A percentile compares a stretch with the other conserved stretches of the same genome.
phyloP scores from a whole-genome alignment of 805 yeast genomes.

The Hanseniaspora vineae region DNA sequence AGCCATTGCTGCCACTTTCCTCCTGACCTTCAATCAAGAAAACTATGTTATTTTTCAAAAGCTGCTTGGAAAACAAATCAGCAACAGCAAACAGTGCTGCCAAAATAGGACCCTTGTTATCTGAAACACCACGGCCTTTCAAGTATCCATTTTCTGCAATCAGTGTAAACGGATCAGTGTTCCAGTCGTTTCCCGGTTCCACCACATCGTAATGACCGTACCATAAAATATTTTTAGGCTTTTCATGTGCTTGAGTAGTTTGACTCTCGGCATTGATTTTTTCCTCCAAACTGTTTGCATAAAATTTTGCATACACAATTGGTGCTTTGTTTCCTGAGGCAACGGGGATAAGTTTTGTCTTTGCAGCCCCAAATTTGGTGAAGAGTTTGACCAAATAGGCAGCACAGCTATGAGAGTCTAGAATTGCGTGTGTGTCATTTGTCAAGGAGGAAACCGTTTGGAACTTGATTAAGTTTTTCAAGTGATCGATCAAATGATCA shows the following conservation, averaged over 20 bases:
- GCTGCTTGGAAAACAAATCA: constrained; percentile 38
- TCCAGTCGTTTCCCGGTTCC: constrained; percentile 62
- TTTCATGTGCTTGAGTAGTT: too few species aligned
- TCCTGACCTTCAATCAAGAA: constrained; percentile 92
- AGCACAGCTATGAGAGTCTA: constrained; percentile 81
- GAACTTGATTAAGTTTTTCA: constrained; percentile 50
- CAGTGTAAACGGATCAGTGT: constrained; percentile 63
- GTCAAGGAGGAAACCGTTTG: constrained; percentile 71
- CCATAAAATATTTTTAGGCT: constrained; percentile 48
- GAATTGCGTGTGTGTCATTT: constrained; percentile 38
- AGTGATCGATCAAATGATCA: constrained; percentile 50
- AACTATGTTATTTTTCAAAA: constrained; percentile 58
- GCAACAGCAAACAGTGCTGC: constrained; percentile 85
- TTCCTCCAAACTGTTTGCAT: constrained; percentile 24
- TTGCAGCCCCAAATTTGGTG: constrained; percentile 54
- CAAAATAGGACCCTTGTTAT: constrained; percentile 85
- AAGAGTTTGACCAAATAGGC: constrained; percentile 51
- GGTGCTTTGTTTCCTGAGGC: constrained; percentile 58
- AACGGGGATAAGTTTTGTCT: constrained; percentile 57
- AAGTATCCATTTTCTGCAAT: constrained; percentile 73
- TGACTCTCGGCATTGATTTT: neutral
- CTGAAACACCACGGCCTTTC: constrained; percentile 87
- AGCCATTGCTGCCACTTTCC: constrained; percentile 84
- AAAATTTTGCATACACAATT: constrained; percentile 64
- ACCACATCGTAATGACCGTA: constrained; percentile 96